A percentile compares a stretch with the other conserved stretches of the same genome.
These are phyloP conservation scores for Naganishia liquefaciens DNA, from an alignment of 1,284 basidiomycete genomes.

Conservation along the genomic window DNA sequence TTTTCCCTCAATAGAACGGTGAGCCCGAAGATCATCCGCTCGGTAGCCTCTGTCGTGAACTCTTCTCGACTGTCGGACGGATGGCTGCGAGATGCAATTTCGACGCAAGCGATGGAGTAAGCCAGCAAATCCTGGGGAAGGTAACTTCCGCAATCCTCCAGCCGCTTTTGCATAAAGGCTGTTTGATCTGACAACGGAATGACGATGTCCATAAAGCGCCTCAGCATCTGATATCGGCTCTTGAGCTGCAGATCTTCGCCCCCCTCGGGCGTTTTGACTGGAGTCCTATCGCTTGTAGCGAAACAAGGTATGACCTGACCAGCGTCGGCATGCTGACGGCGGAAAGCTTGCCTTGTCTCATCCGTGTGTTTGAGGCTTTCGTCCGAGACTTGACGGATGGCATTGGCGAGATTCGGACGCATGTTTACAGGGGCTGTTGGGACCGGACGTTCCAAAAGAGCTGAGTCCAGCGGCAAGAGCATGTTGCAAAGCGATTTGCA, in stretches of 20 bases:
- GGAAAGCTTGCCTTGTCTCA: constrained; percentile 19
- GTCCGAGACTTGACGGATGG: constrained; percentile 29
- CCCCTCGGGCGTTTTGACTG: constrained; percentile 1
- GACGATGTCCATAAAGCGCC: constrained; percentile 33
- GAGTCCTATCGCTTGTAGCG: constrained; percentile 13
- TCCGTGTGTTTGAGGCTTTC: constrained; percentile 24
- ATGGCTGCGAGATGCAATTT: constrained; percentile 74
- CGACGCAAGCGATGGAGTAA: constrained; percentile 80
- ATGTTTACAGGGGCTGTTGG: constrained; percentile 21
- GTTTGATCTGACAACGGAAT: constrained; percentile 48
- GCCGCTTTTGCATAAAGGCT: constrained; percentile 44
- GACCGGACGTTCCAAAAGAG: constrained; percentile 35
- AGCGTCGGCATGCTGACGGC: constrained; percentile 22
- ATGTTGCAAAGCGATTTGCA: constrained; percentile 97
- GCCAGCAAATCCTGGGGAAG: constrained; percentile 86
- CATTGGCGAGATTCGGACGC: constrained; percentile 33
- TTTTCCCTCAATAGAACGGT: constrained; percentile 61
- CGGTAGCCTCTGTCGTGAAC: constrained; percentile 74
- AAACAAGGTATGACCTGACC: constrained; percentile 22
- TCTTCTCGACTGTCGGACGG: constrained; percentile 53
- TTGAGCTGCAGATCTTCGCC: background rate
- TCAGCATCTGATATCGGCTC: constrained; percentile 22
- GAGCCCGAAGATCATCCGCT: constrained; percentile 73
- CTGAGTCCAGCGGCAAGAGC: constrained; percentile 75
- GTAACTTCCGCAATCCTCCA: constrained; percentile 61